Conservation (phyloP, 176 grass and related monocot genomes). For the Guadua angustifolia region DNA sequence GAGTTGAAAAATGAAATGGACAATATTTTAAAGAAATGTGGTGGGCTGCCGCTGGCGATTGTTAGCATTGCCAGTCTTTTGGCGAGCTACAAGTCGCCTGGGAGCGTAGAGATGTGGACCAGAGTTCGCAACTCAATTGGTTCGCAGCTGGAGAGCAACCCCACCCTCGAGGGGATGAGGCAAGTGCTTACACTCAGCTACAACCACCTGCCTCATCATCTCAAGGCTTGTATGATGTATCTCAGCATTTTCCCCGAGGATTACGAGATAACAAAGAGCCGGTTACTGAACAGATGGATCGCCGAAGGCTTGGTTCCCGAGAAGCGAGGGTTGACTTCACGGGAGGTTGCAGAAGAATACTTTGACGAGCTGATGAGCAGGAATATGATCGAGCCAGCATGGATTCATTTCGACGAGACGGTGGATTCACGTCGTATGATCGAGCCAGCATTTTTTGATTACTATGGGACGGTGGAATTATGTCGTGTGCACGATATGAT, state of each 20-base stretch:
- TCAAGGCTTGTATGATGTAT: not conserved
- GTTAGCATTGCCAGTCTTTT: not conserved
- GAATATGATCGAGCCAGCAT: not conserved
- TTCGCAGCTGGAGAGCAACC: not conserved
- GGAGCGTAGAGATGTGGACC: not conserved
- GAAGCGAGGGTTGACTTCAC: not conserved
- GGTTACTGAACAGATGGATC: not conserved
- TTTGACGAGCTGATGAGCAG: not conserved
- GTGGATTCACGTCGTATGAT: not conserved
- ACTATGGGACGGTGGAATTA: not conserved
- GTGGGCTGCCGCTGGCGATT: too few species aligned
- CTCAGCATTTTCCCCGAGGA: constrained; percentile 12
- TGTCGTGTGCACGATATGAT: constrained; percentile 1
- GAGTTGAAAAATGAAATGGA: fast-evolving
- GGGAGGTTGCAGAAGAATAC: not conserved
- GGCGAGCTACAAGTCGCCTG: not conserved
- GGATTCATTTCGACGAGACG: not conserved
- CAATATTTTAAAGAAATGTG: not conserved
- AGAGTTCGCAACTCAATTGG: not conserved
- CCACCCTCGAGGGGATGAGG: not conserved
- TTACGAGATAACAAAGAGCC: not conserved
- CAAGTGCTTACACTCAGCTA: not conserved
- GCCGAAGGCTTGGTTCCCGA: not conserved
- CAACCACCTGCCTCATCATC: constrained; percentile 3
- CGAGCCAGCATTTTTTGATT: fast-evolving